Percentiles rank a stretch among this genome's conserved stretches.
Conservation (phyloP, 2,329 filamentous ascomycete genomes). For the Xylaria sp. region DNA sequence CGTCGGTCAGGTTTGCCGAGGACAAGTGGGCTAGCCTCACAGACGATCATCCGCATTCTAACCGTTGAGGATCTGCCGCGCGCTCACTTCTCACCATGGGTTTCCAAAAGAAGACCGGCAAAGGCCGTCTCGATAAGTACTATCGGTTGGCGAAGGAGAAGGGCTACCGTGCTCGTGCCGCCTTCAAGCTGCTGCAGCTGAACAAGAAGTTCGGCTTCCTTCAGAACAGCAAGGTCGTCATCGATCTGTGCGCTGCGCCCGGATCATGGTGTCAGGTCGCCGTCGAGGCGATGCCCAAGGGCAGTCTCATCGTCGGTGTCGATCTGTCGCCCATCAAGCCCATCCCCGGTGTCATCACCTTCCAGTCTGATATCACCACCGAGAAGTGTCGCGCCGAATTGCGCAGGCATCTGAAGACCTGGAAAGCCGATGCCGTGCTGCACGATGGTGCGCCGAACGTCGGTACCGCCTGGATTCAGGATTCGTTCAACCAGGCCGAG, state of each 20-base stretch:
- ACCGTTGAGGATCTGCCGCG: constrained; percentile 1
- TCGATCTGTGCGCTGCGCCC: constrained; percentile 96
- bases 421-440: constrained; percentile 92
- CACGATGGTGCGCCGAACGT: constrained; percentile 98
- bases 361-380: constrained; percentile 96
- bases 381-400: constrained; percentile 93
- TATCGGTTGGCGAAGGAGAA: constrained; percentile 89
- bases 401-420: constrained; percentile 82
- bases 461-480: constrained; percentile 95
- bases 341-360: constrained; percentile 88
- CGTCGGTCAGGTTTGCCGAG: background rate
- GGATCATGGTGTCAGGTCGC: constrained; percentile 97
- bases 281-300: constrained; percentile 86
- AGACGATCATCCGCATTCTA: background rate
- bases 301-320: constrained; percentile 87
- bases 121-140: constrained; percentile 96
- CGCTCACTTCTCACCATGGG: constrained; percentile 56
- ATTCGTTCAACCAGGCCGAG: constrained; percentile 96
- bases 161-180: constrained; percentile 50
- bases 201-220: constrained; percentile 99
- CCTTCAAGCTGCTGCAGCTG: constrained; percentile 57
- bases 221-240: constrained; percentile 89
- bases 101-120: constrained; percentile 98
- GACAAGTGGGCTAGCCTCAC: background rate
- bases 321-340: constrained; percentile 94